Evolutionary conservation across 805 yeast species (phyloP), one percentile per base, ranked within the genome.

Genomic region (Schwanniomyces vanrijiae): DNA sequence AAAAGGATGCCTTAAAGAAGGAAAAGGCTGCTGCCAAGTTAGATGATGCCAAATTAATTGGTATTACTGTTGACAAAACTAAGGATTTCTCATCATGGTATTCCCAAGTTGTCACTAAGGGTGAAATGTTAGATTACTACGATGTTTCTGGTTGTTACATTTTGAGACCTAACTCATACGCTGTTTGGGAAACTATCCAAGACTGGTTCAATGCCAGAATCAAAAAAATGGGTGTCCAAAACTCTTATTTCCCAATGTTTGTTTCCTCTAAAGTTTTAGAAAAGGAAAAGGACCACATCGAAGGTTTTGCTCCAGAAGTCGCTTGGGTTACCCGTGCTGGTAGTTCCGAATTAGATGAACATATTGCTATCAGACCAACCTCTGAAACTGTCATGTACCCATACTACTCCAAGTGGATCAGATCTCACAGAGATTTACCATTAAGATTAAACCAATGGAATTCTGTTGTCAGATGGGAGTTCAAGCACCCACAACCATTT

Each of bases 301-400:
- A 94, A 72, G 99, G 99, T 39, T 94, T 94, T 68, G 99, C 99
- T 40, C 99, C 99, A 21, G 99, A 94, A 73, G 99, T 94, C 47
- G 99, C 99, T 21, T 94, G 99, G 99, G 99, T 94, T 57, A 94
- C 99, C 47, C 83, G 78, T 61, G 99, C 99, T 45, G 99, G 99
- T 61, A 68, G 75, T 26, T 86, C 96, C 28, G 98, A 94, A 42
- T 79, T 94, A 59, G 99, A 95, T 47, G 99, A 94, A 75, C 98
- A 96, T 60, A 90, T 94, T 61, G 99, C 99, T 52, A 94, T 94
- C 58, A 88, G 99, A 77, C 99, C 99, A 64, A 94, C 99, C 33
- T 91, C 97, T 18, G 99, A 94, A 72, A 94, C 99, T 45, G 99
- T 94, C 66, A 94, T 94, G 99, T 94, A 94, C 70, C 99, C 99